Evolutionary conservation across 2,329 filamentous ascomycete species (phyloP), one percentile per base, ranked within the genome.

Genomic region (Mycocentrospora acerina): DNA sequence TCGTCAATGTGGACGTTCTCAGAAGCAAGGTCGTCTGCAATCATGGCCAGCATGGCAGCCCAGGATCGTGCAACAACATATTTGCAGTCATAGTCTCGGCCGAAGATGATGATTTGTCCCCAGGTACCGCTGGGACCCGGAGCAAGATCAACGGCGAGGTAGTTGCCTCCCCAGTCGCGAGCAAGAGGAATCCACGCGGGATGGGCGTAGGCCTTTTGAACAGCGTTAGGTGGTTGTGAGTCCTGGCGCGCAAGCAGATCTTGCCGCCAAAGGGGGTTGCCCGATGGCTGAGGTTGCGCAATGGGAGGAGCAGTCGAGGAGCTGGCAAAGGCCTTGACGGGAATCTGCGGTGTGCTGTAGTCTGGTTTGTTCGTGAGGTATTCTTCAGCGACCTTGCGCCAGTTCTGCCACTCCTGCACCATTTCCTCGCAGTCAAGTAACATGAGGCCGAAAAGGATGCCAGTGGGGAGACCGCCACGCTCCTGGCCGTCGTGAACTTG

Each of bases 101-200:
- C 93, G 66, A 95, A 96, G 46, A 98, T 79, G 59, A 98, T 95
- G 51, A 98, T 82, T 67, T 98, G 93, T 37, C 93, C 93, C 91
- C 93, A 98, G 65, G 84, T 86, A 26, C 93, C 93, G 31, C 81
- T 80, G 8, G 91, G 88, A 2, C 93, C 93, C 15, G 93, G 93
- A 6, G 90, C 88, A 42, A 98, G 76, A 68, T 98, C 93, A 31
- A 96, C 81, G 13, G 90, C 91, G 60, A 98, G 77, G 73, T 95
- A 94, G 79, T 98, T 98, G 69, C 93, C 93, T 66, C 93, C 93
- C 93, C 93, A 98, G 68, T 98, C 93, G 55, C 93, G 87, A 42
- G 90, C 91, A 24, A 98, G 75, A 36, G 93, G 91, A 54, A 98
- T 96, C 93, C 93, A 98, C 35, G 84, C 86, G 2, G 90, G 85